These are phyloP conservation scores for Sphagnurus paluster DNA, from an alignment of 1,284 basidiomycete genomes.

Conservation along the genomic window DNA sequence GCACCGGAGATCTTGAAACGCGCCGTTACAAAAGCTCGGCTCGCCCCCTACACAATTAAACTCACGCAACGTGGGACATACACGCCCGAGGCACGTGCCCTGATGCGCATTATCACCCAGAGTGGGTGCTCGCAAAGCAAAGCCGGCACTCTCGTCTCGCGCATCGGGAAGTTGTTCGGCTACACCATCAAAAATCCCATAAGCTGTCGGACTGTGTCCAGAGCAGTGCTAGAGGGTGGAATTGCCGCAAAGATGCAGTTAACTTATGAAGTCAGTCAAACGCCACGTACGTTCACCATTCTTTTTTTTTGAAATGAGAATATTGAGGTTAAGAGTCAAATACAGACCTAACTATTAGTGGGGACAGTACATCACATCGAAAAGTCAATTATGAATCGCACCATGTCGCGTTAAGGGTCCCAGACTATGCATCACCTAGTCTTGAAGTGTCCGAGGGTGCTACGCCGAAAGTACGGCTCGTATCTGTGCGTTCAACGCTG, in stretches of 20 bases:
- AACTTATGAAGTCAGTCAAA: conserved; percentile 14
- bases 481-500: background rate
- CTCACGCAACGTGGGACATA: background rate
- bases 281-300: too few species aligned
- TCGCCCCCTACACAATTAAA: background rate
- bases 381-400: conserved; percentile 19
- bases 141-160: conserved; percentile 7
- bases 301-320: too few species aligned
- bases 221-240: conserved; percentile 1
- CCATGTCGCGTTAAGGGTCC: conserved; percentile 18
- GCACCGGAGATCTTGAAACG: background rate
- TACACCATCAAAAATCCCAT: background rate
- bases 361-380: conserved; percentile 20
- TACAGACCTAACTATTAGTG: conserved; percentile 19
- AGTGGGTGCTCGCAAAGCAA: conserved; percentile 11
- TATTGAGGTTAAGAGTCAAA: too few species aligned
- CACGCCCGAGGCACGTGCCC: conserved; percentile 2
- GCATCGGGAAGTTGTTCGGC: background rate
- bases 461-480: background rate
- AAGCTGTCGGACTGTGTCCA: background rate
- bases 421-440: background rate
- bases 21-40: background rate
- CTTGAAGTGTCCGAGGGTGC: background rate
- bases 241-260: conserved; percentile 22
- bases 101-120: conserved; percentile 6